Base-by-base conservation (phyloP, 2,329 filamentous ascomycete genomes). In the Neopestalotiopsis sp. region DNA sequence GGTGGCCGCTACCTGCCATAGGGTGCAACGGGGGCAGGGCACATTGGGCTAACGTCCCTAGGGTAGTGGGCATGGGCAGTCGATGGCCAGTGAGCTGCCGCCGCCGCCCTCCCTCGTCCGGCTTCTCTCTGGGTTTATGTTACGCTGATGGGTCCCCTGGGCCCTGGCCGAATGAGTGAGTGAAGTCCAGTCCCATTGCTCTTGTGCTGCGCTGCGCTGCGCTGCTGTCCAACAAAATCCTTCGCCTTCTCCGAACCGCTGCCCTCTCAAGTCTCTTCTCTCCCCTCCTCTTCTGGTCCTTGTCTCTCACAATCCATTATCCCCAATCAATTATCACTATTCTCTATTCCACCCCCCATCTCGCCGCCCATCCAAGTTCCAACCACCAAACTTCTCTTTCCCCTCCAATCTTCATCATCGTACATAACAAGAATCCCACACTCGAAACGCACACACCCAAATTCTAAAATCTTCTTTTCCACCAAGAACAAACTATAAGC, bases 221-320 rank as follows among this genome's bases (percentile, higher is more conserved):
- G 17, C 45, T 52, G 45, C 45, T 60, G 38, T 69, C 63, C 67
- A 69, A 69, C 67, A 69, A 69, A 69, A 69, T 69, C 67, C 67
- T 66, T 69, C 63, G 67, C 67, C 63, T 64, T 69, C 67, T 66
- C 67, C 67, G 67, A 62, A 28, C 40, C 40, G 49, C 70, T 69
- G 10, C 24, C 14, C 57, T 52, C 28, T 12, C 34, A n/a, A 58
- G 20, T 34, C 59, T 63, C 34, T n/a, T 34, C 66, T 49, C 58
- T 38, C 34, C 34, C 34, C 34, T 38, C 58, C 57, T 60, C 65
- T 30, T 59, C 65, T 61, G 52, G 40, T 34, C 40, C 24, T 24
- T 28, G 20, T 28, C 45, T 38, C 34, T 38, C 34, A 38, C 34
- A 28, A 30, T 61, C 65, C 20, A 67, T 52, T 62, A 52, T 42